Conservation (phyloP, 441 rosid genomes). For the Biscutella laevigata region DNA sequence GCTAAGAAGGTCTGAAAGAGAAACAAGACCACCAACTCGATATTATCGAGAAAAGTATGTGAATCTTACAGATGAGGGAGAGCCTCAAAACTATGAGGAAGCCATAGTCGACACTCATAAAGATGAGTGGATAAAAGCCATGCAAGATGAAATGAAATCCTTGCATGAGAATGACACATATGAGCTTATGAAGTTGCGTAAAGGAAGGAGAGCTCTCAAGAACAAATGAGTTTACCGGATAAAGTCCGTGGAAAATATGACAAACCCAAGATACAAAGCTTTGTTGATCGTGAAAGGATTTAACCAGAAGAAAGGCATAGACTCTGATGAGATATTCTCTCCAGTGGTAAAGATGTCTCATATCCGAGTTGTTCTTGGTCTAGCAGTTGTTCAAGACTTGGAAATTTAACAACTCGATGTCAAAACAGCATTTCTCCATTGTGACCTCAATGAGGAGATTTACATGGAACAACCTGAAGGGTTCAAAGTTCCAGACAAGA, state of each 20-base stretch:
- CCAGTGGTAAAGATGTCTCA: neutral
- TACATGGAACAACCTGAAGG: neutral
- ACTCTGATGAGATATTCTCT: neutral
- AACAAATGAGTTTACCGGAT: too few species aligned
- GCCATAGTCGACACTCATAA: too few species aligned
- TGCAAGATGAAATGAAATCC: too few species aligned
- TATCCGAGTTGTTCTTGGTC: neutral
- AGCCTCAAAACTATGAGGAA: too few species aligned
- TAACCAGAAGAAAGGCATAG: neutral
- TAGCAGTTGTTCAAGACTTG: neutral
- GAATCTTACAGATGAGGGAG: too few species aligned
- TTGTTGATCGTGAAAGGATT: neutral
- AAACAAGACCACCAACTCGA: too few species aligned
- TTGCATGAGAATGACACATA: too few species aligned
- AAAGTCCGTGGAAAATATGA: neutral
- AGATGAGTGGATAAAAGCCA: too few species aligned
- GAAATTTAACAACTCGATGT: neutral
- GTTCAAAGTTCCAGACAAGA: neutral
- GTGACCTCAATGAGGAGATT: neutral
- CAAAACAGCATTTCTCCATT: neutral
- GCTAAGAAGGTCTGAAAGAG: too few species aligned
- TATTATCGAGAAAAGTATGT: too few species aligned
- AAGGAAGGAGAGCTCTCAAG: too few species aligned
- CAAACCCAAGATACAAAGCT: neutral
- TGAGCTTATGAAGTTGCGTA: too few species aligned